Base-by-base conservation (phyloP, 1,284 basidiomycete species). In the Leccinum pallidistipes region DNA sequence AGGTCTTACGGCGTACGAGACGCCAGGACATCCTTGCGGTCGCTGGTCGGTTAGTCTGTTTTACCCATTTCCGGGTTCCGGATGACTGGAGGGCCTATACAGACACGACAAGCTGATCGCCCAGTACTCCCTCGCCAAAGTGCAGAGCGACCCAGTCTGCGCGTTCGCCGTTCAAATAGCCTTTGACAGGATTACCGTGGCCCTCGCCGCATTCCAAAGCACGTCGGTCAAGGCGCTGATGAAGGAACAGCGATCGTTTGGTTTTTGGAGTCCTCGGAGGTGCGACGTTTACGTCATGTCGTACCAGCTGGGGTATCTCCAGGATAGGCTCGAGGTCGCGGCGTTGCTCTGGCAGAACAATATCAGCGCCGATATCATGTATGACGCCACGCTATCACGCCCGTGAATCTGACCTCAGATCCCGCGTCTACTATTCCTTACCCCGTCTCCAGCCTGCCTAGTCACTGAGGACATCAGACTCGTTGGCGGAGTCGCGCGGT, bases 301-400 rank as follows among this genome's bases (percentile, higher is more conserved):
- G 0, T 92, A 90, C 66, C 87, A 91, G 59, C 81, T 86, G 1
- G 92, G 92, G 11, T 82, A 88, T 68, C 76, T 95, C 29, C 83
- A 87, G 63, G 90, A 92, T 56, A 83, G 93, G 32, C 81, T 95
- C 21, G 91, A 95, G 69, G 82, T 94, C 14, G 89, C 87, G 8
- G 79, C 89, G 3, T 82, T 89, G 64, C 78, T 95, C 27, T 95
- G 94, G 93, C 82, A 86, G 64, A 82, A 92, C 68, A 85, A 85
- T 56, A 94, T 95, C 70, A 91, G 91, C 64, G 89, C 92, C 0
- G 94, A 95, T 75, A 77, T 95, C 63, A 93, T 94, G 86, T 95
- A 95, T 69, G 91, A 93, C 64, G 81, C 82, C 5, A 87, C 84
- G 10, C 72, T 92, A 49, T 27, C 27, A 27, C 27, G 27, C 27